Conservation (phyloP, 2,329 filamentous ascomycete genomes). For the Chrysoporthe deuterocubensis region DNA sequence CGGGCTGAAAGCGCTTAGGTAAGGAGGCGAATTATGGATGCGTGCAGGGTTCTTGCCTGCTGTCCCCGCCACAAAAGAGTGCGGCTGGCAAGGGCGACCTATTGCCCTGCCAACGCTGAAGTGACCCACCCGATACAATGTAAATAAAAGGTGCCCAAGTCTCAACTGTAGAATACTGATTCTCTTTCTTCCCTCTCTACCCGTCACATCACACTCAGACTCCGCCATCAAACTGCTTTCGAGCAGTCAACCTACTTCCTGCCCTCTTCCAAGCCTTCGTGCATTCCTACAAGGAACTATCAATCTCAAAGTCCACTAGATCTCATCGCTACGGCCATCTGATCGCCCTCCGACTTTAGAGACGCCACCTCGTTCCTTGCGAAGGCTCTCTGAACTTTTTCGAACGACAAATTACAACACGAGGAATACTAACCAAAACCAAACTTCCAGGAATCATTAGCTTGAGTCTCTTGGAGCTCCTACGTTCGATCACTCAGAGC, state of each 20-base stretch:
- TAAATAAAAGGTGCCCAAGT: constrained; percentile 10
- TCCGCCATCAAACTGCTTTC: constrained; percentile 5
- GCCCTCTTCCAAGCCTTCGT: constrained; percentile 33
- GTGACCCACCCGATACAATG: neutral
- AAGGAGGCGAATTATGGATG: constrained; percentile 12
- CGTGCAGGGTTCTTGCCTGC: constrained; percentile 3
- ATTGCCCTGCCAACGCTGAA: constrained; percentile 1
- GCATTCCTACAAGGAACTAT: constrained; percentile 36
- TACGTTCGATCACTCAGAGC: constrained; percentile 48
- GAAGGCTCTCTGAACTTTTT: constrained; percentile 49
- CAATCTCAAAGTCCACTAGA: constrained; percentile 48
- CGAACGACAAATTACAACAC: constrained; percentile 45
- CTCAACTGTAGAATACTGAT: neutral
- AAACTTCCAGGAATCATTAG: constrained; percentile 59
- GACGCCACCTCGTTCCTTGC: constrained; percentile 41
- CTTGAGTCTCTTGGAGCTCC: constrained; percentile 63
- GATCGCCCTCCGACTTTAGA: constrained; percentile 53
- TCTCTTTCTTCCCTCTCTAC: constrained; percentile 20
- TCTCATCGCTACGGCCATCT: constrained; percentile 53
- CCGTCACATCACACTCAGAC: constrained; percentile 19
- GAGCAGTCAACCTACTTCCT: constrained; percentile 20
- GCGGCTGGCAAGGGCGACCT: neutral
- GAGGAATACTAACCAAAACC: constrained; percentile 50
- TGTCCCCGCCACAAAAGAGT: neutral
- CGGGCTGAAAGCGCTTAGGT: constrained; percentile 25